Base-by-base conservation (phyloP, 2,329 filamentous ascomycete genomes). In the Pyrenophora seminiperda region DNA sequence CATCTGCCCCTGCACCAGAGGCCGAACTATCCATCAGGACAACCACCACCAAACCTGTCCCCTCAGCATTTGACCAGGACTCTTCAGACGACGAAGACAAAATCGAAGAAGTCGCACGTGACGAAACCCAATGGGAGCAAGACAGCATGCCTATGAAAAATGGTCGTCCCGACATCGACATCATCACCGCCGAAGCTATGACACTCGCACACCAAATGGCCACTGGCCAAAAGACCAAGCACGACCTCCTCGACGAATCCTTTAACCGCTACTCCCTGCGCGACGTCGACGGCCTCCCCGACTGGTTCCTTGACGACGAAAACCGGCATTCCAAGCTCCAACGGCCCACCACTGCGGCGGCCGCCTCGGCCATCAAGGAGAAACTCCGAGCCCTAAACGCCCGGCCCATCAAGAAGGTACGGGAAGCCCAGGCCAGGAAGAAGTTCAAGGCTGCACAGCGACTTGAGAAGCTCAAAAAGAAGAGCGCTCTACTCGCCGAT, bases 281-380 rank as follows among this genome's bases (percentile, higher is more conserved):
- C 42, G 93, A 97, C 70, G 82, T 85, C 4, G 93, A 97, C 59
- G 92, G 93, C 2, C 82, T 99, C 1, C 94, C 94, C 0, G 93
- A 97, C 42, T 99, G 95, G 95, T 99, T 99, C 79, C 76, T 97
- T 13, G 94, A 99, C 67, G 94, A 99, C 67, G 94, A 99, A 73
- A 73, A 75, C 61, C 85, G 82, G 64, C 93, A 99, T 76, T 90
- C 92, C 74, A 91, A 87, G 70, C 83, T 83, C 1, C 87, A 94
- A 58, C 88, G 90, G 50, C 95, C 94, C n/a, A 93, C 96, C 65
- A 91, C 87, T 41, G 94, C 94, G 64, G 91, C 91, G 27, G 95
- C 89, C 0, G 92, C 93, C 0, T 81, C 84, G 11, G 94, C 94
- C 2, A 97, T 99, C 78, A 92, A 94, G 74, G 93, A 97, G 68